Evolutionary conservation across 2,329 filamentous ascomycete species (phyloP).

Genomic region (Coniella lustricola): DNA sequence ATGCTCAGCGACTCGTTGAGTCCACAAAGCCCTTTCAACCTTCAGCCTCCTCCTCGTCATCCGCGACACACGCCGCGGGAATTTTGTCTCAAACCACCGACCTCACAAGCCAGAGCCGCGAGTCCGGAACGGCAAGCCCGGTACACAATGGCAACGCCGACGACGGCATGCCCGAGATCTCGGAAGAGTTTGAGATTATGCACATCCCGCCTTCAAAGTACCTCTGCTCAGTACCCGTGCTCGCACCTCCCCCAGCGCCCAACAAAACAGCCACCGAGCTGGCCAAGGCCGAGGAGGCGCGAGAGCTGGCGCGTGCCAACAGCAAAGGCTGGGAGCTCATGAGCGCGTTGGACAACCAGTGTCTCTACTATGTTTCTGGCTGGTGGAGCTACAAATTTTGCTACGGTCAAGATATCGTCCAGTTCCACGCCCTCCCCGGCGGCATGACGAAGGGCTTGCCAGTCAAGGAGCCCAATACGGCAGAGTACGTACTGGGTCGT

Average conservation of each 20-base stretch:
- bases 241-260: conserved; percentile 49
- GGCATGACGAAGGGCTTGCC: conserved; percentile 64
- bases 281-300: conserved; percentile 67
- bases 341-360: conserved; percentile 67
- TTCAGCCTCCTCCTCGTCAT: too few relatives aligned
- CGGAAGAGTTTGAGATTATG: conserved; percentile 65
- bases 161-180: conserved; percentile 28
- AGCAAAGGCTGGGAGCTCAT: conserved; percentile 75
- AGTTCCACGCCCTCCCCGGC: conserved; percentile 78
- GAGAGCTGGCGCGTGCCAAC: conserved; percentile 71
- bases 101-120: conserved; percentile 29
- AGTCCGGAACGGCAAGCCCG: conserved; percentile 27
- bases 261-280: conserved; percentile 62
- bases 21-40: conserved; percentile 23
- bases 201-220: conserved; percentile 63
- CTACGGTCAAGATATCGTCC: conserved; percentile 78
- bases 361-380: conserved; percentile 73
- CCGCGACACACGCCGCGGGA: conserved; percentile 31
- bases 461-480: conserved; percentile 65
- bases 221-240: conserved; percentile 75
- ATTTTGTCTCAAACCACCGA: conserved; percentile 33
- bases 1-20: conserved; percentile 57
- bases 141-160: conserved; percentile 22
- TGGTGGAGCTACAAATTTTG: conserved; percentile 98
- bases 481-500: conserved; percentile 70